Base-by-base conservation (phyloP, 2,329 filamentous ascomycete species). In the Calcarisporium arbuscula region DNA sequence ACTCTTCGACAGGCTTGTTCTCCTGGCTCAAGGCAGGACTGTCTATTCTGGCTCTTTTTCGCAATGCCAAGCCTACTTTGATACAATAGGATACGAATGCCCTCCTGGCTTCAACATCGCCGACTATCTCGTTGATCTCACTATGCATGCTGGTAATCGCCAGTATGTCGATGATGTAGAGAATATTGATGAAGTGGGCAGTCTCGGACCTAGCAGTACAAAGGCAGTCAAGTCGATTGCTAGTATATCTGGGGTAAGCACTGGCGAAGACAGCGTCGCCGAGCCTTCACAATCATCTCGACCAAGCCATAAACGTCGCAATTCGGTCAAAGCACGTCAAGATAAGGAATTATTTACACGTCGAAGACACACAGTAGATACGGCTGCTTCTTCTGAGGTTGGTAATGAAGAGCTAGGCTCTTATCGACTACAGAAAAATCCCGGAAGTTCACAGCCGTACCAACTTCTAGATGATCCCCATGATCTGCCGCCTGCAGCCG, bases 61-160 rank as follows among this genome's bases (percentile, higher is more conserved):
- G 2, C 80, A 80, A 45, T 98, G 92, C 54, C 92, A 98, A 57
- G 68, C 77, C 15, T 98, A 95, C 56, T 98, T 98, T 50, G 87
- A 95, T 52, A 74, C 79, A 30, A 81, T 95, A 41, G 94, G 92
- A 28, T 98, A 95, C 57, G 70, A 84, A 31, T 98, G 94, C 53
- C 92, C 92, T 9, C 83, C 89, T 17, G 94, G 94, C 3, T 98
- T 96, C 73, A 98, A 98, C 52, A 96, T 98, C 59, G 92, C 92
- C 5, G 92, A 98, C 57, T 98, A 95, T 53, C 75, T 98, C 5
- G 89, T 98, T 19, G 92, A 98, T 56, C 71, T 98, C 26, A 96
- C 92, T 0, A 96, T 98, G 90, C 92, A 98, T 56, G 89, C 88
- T 17, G 77, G 85, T 39, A 69, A 72, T 28, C 74, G 68, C 15